Evolutionary conservation across 2,329 filamentous ascomycete species (phyloP).

Genomic region (Talaromyces sp.): DNA sequence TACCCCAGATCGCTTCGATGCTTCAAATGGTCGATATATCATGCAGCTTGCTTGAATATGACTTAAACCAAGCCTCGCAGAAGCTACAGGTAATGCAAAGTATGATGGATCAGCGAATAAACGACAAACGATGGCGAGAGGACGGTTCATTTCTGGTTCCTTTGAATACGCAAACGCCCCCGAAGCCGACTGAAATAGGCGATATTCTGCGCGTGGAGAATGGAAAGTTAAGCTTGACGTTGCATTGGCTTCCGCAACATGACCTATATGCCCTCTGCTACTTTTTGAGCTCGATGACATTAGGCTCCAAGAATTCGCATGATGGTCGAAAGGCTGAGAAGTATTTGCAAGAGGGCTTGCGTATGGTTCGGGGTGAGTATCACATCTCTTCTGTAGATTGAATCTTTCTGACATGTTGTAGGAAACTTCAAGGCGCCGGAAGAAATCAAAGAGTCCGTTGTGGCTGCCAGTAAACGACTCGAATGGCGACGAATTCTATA

Average conservation of each 20-base stretch:
- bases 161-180: constrained; percentile 38
- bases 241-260: constrained; percentile 57
- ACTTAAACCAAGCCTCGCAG: constrained; percentile 46
- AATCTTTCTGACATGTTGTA: constrained; percentile 18
- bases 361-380: constrained; percentile 42
- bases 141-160: constrained; percentile 47
- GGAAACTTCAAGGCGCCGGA: constrained; percentile 36
- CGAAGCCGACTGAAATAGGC: constrained; percentile 35
- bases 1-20: constrained; percentile 54
- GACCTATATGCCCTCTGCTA: constrained; percentile 58
- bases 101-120: constrained; percentile 48
- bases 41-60: constrained; percentile 53
- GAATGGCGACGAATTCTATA: constrained; percentile 62
- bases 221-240: constrained; percentile 45
- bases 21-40: constrained; percentile 58
- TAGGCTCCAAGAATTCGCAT: constrained; percentile 52
- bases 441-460: constrained; percentile 49
- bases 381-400: constrained; percentile 14
- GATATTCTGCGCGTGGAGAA: constrained; percentile 41
- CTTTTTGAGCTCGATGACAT: constrained; percentile 53
- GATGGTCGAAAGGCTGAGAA: constrained; percentile 51
- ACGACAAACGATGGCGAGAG: constrained; percentile 40
- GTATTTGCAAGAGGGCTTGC: constrained; percentile 55
- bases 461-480: constrained; percentile 54
- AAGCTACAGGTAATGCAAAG: constrained; percentile 55